phyloP scores from a whole-genome alignment of 176 grass and related monocot species.

The Juncus effusus region DNA sequence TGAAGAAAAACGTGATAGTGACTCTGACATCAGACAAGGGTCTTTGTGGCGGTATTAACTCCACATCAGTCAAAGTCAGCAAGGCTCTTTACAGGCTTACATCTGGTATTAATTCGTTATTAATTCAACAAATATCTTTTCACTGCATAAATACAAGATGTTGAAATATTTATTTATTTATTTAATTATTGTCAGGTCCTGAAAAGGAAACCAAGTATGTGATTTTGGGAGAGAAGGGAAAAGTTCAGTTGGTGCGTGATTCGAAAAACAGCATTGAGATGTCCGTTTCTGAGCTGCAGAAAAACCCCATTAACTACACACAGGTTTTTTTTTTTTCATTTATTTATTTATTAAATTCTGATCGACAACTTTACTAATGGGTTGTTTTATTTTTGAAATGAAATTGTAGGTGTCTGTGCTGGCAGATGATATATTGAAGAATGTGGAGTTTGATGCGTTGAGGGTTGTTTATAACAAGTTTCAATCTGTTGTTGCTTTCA shows the following conservation, averaged over 20 bases:
- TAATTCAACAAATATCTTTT: no score
- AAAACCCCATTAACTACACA: constrained; percentile 88
- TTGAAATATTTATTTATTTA: constrained; percentile 13
- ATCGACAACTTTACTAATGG: not conserved
- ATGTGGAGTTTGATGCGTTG: constrained; percentile 79
- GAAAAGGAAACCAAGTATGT: constrained; percentile 89
- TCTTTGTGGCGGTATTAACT: constrained; percentile 94
- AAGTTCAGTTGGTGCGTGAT: constrained; percentile 82
- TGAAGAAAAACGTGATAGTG: constrained; percentile 96
- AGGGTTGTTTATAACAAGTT: constrained; percentile 93
- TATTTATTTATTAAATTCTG: not conserved
- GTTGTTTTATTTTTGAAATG: not conserved
- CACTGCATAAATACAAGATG: not conserved
- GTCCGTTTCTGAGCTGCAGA: constrained; percentile 64
- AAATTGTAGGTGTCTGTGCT: constrained; percentile 72
- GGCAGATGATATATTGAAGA: constrained; percentile 96
- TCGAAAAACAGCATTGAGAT: constrained; percentile 62
- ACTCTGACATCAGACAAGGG: constrained; percentile 89
- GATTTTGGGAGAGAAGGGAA: constrained; percentile 91
- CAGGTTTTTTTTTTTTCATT: constrained; percentile 44
- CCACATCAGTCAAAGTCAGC: constrained; percentile 92
- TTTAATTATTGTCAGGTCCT: constrained; percentile 46
- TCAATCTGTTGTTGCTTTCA: constrained; percentile 80
- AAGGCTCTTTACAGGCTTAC: constrained; percentile 77
- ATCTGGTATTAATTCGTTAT: constrained; percentile 45